Evolutionary conservation across 2,329 filamentous ascomycete genomes (phyloP).

Genomic region (Fusarium sp.): DNA sequence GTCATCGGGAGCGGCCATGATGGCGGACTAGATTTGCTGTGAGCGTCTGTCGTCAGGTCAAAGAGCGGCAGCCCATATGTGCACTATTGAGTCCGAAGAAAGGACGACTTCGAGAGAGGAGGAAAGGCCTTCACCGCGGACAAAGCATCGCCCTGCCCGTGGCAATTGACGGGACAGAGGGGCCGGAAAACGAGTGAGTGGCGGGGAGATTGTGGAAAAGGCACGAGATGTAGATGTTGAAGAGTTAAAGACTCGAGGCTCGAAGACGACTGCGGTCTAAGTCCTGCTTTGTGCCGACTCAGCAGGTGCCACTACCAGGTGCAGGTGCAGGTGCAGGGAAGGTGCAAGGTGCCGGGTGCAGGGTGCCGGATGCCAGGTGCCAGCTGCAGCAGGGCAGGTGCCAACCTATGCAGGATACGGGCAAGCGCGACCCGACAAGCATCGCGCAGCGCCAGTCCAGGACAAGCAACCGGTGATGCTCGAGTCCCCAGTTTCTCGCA

Average conservation of each 20-base stretch:
- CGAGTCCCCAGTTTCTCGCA: constrained; percentile 37
- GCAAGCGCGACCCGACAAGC: constrained; percentile 43
- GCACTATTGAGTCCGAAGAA: constrained; percentile 36
- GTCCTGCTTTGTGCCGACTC: constrained; percentile 49
- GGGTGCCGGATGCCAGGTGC: constrained; percentile 44
- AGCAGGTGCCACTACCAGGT: constrained; percentile 46
- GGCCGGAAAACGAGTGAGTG: constrained; percentile 47
- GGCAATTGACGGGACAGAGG: constrained; percentile 53
- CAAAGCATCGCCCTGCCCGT: constrained; percentile 57
- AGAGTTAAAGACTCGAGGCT: constrained; percentile 48
- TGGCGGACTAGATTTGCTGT: constrained; percentile 52
- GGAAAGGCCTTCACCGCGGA: constrained; percentile 54
- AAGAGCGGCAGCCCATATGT: constrained; percentile 45
- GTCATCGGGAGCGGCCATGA: constrained; percentile 54
- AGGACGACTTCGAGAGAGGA: constrained; percentile 37
- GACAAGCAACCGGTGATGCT: constrained; percentile 38
- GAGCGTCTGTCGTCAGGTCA: constrained; percentile 44
- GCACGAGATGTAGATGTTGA: constrained; percentile 48
- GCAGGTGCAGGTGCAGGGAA: constrained; percentile 39
- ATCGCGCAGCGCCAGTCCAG: constrained; percentile 37
- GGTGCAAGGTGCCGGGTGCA: constrained; percentile 43
- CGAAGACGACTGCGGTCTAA: constrained; percentile 51
- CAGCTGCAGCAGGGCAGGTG: constrained; percentile 46
- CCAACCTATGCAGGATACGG: constrained; percentile 41
- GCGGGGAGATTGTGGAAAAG: constrained; percentile 41